phyloP scores from a whole-genome alignment of 1,284 basidiomycete genomes.

The Fistulinella staudtii region DNA sequence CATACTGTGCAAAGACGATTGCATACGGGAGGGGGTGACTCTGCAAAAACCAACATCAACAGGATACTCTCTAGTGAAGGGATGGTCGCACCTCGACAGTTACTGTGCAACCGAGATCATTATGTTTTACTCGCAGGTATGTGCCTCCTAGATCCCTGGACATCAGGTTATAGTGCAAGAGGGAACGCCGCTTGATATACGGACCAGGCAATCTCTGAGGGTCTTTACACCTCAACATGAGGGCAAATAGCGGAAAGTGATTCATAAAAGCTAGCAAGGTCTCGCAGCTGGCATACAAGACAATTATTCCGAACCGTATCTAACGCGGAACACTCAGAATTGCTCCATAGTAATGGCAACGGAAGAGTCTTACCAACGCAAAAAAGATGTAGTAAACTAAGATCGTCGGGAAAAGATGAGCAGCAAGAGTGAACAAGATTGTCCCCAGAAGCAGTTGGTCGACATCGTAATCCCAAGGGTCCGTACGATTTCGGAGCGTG shows the following conservation, averaged over 20 bases:
- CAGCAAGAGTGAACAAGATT: slow-evolving; percentile 88
- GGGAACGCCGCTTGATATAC: slow-evolving; percentile 5
- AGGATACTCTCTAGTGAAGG: not conserved
- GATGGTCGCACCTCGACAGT: slow-evolving; percentile 21
- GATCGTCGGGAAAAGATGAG: slow-evolving; percentile 90
- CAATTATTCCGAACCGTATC: slow-evolving; percentile 60
- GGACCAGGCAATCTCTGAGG: slow-evolving; percentile 77
- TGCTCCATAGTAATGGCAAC: not conserved
- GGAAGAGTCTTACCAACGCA: slow-evolving; percentile 52
- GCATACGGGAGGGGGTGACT: slow-evolving; percentile 36
- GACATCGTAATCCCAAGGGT: slow-evolving; percentile 88
- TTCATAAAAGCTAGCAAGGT: slow-evolving; percentile 76
- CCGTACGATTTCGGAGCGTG: slow-evolving; percentile 75
- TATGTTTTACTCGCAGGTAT: slow-evolving; percentile 24
- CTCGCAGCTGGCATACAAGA: slow-evolving; percentile 59
- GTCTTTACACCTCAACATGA: slow-evolving; percentile 86
- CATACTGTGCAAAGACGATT: slow-evolving; percentile 37
- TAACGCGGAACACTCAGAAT: slow-evolving; percentile 29
- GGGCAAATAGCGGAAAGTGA: slow-evolving; percentile 86
- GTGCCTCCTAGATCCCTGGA: slow-evolving; percentile 30
- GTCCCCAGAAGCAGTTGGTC: slow-evolving; percentile 95
- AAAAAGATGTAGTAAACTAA: slow-evolving; percentile 84
- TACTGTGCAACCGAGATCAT: slow-evolving; percentile 15
- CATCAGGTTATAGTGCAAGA: not conserved
- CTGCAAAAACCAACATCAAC: slow-evolving; percentile 26